Evolutionary conservation across 352 stramenopile genomes (phyloP).

Genomic region (Pythium graminicola): DNA sequence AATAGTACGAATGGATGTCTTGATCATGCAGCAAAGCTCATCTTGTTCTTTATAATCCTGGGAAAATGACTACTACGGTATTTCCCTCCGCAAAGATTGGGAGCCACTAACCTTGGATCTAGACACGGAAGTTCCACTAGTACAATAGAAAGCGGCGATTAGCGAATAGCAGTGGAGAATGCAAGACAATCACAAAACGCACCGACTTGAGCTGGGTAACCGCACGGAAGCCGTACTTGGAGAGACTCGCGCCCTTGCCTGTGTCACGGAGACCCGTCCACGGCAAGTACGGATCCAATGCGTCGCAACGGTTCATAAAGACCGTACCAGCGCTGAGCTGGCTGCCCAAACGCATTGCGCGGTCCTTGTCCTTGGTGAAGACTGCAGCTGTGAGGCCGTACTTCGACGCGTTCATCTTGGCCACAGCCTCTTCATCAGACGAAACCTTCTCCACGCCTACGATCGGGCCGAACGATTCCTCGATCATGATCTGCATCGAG

Average conservation of each 20-base stretch:
- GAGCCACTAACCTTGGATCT: slow-evolving; percentile 2
- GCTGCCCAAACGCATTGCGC: slow-evolving; percentile 42
- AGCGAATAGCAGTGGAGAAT: no score
- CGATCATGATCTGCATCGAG: slow-evolving; percentile 71
- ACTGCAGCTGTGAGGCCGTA: slow-evolving; percentile 75
- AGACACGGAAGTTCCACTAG: slow-evolving; percentile 72
- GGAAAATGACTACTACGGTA: not conserved
- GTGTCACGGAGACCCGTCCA: slow-evolving; percentile 75
- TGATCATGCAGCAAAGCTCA: no score
- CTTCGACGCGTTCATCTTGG: slow-evolving; percentile 72
- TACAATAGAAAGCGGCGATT: not conserved
- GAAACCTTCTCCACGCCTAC: slow-evolving; percentile 64
- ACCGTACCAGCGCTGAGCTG: slow-evolving; percentile 70
- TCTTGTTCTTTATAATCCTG: no score
- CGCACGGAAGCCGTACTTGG: slow-evolving; percentile 72
- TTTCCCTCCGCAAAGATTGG: not conserved
- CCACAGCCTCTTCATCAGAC: slow-evolving; percentile 67
- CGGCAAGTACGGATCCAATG: slow-evolving; percentile 71
- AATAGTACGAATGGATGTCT: not conserved
- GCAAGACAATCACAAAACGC: slow-evolving; percentile 15
- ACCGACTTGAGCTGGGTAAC: slow-evolving; percentile 79
- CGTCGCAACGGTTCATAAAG: slow-evolving; percentile 84
- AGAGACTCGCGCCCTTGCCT: slow-evolving; percentile 76
- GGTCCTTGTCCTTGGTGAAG: slow-evolving; percentile 49
- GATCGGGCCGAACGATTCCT: slow-evolving; percentile 83